Conservation (phyloP, 139 green algal species). For the Chlamydomonas eustigma region DNA sequence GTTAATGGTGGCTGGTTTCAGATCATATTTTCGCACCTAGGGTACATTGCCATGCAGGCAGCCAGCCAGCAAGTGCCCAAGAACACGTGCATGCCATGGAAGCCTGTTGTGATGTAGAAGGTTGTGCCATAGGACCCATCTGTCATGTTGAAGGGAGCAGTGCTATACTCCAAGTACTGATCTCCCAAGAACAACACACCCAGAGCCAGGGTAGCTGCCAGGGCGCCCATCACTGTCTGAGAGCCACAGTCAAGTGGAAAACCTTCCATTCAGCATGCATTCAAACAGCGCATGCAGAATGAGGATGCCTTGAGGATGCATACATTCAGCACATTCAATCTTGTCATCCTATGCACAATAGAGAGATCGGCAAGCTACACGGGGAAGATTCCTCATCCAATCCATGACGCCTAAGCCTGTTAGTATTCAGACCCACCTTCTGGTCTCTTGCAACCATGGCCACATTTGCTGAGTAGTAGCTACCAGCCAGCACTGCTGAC, state of each 20-base stretch:
- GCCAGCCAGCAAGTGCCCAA: constrained; percentile 38
- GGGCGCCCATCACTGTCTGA: constrained; percentile 32
- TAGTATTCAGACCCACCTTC: too few species aligned
- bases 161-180: constrained; percentile 48
- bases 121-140: constrained; percentile 44
- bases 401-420: too few species aligned
- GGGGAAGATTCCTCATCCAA: too few species aligned
- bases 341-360: too few species aligned
- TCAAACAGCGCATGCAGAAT: too few species aligned
- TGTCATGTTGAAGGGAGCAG: constrained; percentile 41
- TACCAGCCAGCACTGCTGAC: constrained; percentile 40
- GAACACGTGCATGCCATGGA: constrained; percentile 51
- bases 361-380: too few species aligned
- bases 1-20: too few species aligned
- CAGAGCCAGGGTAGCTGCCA: constrained; percentile 38
- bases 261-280: too few species aligned
- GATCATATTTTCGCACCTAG: constrained; percentile 9
- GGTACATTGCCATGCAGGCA: constrained; percentile 27
- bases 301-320: too few species aligned
- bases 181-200: constrained; percentile 42
- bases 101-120: constrained; percentile 50
- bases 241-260: too few species aligned
- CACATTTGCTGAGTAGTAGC: constrained; percentile 50
- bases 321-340: too few species aligned
- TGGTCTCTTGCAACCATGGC: constrained; percentile 47